These are phyloP conservation scores for Arbutus unedo DNA, from an alignment of 148 eudicot genomes.

Conservation along the genomic window DNA sequence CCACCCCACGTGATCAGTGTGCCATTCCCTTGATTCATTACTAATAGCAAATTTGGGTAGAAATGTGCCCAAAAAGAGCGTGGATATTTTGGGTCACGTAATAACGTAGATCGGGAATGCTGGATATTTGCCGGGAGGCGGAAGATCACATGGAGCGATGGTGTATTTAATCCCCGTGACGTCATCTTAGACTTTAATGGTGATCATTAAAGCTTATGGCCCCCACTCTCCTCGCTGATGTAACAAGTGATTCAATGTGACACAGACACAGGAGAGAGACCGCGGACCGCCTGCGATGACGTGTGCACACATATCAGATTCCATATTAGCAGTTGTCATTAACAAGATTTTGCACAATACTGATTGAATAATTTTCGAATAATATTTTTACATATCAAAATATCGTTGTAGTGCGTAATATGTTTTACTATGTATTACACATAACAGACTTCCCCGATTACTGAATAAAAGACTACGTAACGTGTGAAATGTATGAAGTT, in stretches of 20 bases:
- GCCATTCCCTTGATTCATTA: too few relatives aligned
- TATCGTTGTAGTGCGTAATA: too few relatives aligned
- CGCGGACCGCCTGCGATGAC: background rate
- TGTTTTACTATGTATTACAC: too few relatives aligned
- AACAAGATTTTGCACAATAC: too few relatives aligned
- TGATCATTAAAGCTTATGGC: background rate
- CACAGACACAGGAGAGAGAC: background rate
- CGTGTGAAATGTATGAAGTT: too few relatives aligned
- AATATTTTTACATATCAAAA: too few relatives aligned
- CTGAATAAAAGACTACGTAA: too few relatives aligned
- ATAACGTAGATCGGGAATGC: slow-evolving; percentile 9
- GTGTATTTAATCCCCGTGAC: slow-evolving; percentile 15
- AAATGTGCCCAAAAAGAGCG: background rate
- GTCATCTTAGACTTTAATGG: slow-evolving; percentile 18
- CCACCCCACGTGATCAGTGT: too few relatives aligned
- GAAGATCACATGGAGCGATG: slow-evolving; percentile 22
- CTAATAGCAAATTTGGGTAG: too few relatives aligned
- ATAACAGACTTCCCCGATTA: too few relatives aligned
- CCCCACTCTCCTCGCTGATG: background rate
- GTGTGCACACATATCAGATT: background rate
- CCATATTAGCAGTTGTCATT: background rate
- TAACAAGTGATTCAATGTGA: background rate
- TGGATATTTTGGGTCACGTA: background rate
- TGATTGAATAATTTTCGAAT: too few relatives aligned
- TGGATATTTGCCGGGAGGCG: slow-evolving; percentile 2